These are phyloP conservation scores for Lupinus albus DNA, from an alignment of 306 rosid genomes.

Conservation along the genomic window DNA sequence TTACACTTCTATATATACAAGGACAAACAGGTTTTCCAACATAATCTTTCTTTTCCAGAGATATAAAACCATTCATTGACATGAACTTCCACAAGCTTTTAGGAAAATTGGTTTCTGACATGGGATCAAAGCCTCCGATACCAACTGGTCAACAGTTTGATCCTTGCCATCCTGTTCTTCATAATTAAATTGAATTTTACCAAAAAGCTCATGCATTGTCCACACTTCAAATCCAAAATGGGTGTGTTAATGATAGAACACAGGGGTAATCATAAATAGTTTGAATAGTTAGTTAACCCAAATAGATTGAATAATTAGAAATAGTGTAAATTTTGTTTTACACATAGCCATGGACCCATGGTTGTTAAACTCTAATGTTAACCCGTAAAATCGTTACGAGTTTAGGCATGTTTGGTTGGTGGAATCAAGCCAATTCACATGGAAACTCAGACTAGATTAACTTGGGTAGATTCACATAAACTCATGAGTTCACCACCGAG, in stretches of 20 bases:
- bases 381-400: no score
- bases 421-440: no score
- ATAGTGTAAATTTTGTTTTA: no score
- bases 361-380: no score
- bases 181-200: no score
- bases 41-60: neutral
- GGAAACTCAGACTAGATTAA: no score
- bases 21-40: neutral
- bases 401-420: no score
- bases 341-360: no score
- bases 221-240: neutral
- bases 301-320: no score
- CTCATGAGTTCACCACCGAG: no score
- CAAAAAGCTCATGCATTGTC: neutral
- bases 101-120: neutral
- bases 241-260: neutral
- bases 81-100: neutral
- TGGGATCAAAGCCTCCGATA: neutral
- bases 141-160: neutral
- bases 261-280: no score
- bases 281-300: neutral
- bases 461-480: no score
- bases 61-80: slow-evolving; percentile 4
- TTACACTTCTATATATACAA: slow-evolving; percentile 32
- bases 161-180: neutral